phyloP scores from a whole-genome alignment of 495 filamentous ascomycete species.

The Platismatia glauca region DNA sequence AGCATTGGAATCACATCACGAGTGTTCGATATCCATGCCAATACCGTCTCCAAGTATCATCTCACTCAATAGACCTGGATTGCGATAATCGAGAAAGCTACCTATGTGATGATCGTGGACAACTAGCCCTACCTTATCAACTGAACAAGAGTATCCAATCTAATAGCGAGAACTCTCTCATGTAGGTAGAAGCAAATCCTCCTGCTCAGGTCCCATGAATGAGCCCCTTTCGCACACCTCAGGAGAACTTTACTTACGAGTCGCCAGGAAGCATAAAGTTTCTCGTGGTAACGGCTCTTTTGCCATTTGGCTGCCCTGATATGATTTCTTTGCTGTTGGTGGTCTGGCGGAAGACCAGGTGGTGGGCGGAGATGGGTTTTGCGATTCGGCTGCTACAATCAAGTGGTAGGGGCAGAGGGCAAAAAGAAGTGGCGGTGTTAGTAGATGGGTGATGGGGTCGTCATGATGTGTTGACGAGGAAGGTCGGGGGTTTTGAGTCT shows the following conservation, averaged over 20 bases:
- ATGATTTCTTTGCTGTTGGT: neutral
- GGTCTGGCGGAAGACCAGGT: neutral
- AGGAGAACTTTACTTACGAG: neutral
- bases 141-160: neutral
- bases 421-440: neutral
- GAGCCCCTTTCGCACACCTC: neutral
- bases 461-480: neutral
- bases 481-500: neutral
- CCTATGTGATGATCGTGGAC: neutral
- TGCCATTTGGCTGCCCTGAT: neutral
- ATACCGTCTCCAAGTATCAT: too few species aligned
- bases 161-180: neutral
- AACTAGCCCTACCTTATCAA: neutral
- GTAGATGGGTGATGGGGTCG: neutral
- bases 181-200: constrained; percentile 10
- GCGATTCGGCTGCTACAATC: neutral
- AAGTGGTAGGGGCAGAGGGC: neutral
- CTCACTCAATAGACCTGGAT: neutral
- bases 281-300: constrained; percentile 27
- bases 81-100: neutral
- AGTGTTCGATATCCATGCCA: too few species aligned
- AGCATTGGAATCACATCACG: too few species aligned
- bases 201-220: neutral
- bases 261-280: neutral
- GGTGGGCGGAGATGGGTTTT: neutral